phyloP scores from a whole-genome alignment of 2,329 filamentous ascomycete genomes.

The Metarhizium sp. region DNA sequence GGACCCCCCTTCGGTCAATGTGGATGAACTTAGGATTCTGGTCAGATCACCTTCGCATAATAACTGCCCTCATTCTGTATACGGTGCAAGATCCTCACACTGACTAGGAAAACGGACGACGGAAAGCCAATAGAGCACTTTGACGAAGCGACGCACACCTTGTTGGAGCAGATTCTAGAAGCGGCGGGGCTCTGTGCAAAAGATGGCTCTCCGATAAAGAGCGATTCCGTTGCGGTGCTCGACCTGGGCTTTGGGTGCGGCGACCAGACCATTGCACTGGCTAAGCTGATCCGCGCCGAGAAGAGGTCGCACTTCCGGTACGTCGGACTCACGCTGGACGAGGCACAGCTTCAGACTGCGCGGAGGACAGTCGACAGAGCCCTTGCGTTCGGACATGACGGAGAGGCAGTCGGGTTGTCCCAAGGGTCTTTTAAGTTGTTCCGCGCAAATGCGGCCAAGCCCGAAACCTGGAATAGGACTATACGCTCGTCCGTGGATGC shows the following conservation, averaged over 20 bases:
- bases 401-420: background rate
- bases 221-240: constrained; percentile 26
- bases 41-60: constrained; percentile 24
- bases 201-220: background rate
- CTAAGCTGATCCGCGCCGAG: constrained; percentile 14
- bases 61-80: background rate
- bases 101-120: constrained; percentile 19
- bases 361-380: constrained; percentile 20
- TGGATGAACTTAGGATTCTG: constrained; percentile 58
- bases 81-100: background rate
- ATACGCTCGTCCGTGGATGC: constrained; percentile 16
- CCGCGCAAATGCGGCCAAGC: constrained; percentile 38
- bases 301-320: constrained; percentile 29
- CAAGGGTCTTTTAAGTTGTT: constrained; percentile 27
- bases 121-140: constrained; percentile 25
- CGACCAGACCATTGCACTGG: constrained; percentile 42
- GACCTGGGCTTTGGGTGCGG: constrained; percentile 52
- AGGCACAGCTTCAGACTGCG: constrained; percentile 30
- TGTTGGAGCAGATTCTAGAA: constrained; percentile 37
- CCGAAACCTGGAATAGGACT: constrained; percentile 27
- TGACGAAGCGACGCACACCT: constrained; percentile 36
- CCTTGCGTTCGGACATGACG: constrained; percentile 9
- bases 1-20: constrained; percentile 37
- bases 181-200: constrained; percentile 28
- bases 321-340: constrained; percentile 42